These are phyloP conservation scores for Apiospora saccharicola DNA, from an alignment of 2,329 filamentous ascomycete species.

Conservation along the genomic window DNA sequence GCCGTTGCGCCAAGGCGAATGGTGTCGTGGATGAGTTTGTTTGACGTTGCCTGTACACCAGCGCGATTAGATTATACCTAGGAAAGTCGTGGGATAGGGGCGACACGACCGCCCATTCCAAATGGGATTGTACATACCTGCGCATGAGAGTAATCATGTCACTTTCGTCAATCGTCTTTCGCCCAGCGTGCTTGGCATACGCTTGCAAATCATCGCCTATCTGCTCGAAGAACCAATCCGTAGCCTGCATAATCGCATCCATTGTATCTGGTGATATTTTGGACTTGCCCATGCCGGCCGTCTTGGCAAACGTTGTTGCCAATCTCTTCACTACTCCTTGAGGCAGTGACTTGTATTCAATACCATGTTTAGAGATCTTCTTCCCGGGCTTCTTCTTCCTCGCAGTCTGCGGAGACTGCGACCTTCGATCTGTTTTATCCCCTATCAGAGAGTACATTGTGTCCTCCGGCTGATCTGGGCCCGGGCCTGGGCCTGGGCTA, in stretches of 20 bases:
- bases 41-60: conserved; percentile 74
- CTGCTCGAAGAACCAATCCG: conserved; percentile 94
- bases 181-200: conserved; percentile 82
- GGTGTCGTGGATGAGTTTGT: conserved; percentile 74
- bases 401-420: conserved; percentile 34
- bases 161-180: conserved; percentile 85
- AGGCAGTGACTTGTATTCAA: conserved; percentile 79
- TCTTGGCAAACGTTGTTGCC: conserved; percentile 74
- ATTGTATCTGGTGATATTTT: conserved; percentile 79
- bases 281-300: conserved; percentile 68
- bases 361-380: conserved; percentile 74
- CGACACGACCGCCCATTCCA: background rate
- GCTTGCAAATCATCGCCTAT: conserved; percentile 79
- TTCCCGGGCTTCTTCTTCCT: conserved; percentile 53
- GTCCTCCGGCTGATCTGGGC: conserved; percentile 29
- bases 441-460: conserved; percentile 30
- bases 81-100: conserved; percentile 33
- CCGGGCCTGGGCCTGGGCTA: conserved; percentile 32
- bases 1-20: conserved; percentile 84
- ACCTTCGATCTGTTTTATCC: conserved; percentile 21
- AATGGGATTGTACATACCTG: conserved; percentile 64
- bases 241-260: conserved; percentile 77
- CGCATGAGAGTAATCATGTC: conserved; percentile 85
- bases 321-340: conserved; percentile 76
- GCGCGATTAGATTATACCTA: conserved; percentile 27